A percentile compares a stretch with the other conserved stretches of the same genome.
Conservation (phyloP, 78 protist genomes). For the Dictyostelium intermedium region DNA sequence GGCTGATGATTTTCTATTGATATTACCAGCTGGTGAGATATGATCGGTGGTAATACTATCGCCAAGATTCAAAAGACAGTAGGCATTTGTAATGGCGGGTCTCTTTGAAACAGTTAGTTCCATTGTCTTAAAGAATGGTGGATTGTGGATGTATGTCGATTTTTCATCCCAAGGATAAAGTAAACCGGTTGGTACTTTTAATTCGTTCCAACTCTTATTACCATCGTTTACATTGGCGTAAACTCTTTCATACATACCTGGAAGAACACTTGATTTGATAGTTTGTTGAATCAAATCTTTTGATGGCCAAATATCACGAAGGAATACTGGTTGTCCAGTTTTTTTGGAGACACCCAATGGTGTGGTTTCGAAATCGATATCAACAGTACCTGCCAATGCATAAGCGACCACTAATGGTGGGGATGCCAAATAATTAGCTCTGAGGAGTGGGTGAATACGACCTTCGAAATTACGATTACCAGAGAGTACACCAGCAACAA, state of each 20-base stretch:
- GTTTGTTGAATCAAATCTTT: slow-evolving; percentile 70
- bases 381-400: slow-evolving; percentile 92
- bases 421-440: slow-evolving; percentile 93
- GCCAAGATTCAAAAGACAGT: slow-evolving; percentile 88
- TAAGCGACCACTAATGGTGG: slow-evolving; percentile 94
- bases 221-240: slow-evolving; percentile 86
- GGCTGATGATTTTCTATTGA: slow-evolving; percentile 85
- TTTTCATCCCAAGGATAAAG: slow-evolving; percentile 91
- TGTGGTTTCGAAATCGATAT: slow-evolving; percentile 85
- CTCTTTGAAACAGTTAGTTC: slow-evolving; percentile 68
- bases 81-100: slow-evolving; percentile 73
- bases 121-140: slow-evolving; percentile 91
- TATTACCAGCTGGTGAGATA: slow-evolving; percentile 87
- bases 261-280: slow-evolving; percentile 68
- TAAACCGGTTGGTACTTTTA: slow-evolving; percentile 77
- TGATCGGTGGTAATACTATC: slow-evolving; percentile 93
- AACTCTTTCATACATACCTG: slow-evolving; percentile 83
- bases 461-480: slow-evolving; percentile 97
- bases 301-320: slow-evolving; percentile 95
- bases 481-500: slow-evolving; percentile 88
- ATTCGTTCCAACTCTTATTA: slow-evolving; percentile 84
- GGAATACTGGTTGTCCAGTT: slow-evolving; percentile 86
- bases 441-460: slow-evolving; percentile 86
- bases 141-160: slow-evolving; percentile 91
- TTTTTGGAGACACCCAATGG: slow-evolving; percentile 67